phyloP scores from a whole-genome alignment of 495 filamentous ascomycete species.

The Apodospora peruviana region DNA sequence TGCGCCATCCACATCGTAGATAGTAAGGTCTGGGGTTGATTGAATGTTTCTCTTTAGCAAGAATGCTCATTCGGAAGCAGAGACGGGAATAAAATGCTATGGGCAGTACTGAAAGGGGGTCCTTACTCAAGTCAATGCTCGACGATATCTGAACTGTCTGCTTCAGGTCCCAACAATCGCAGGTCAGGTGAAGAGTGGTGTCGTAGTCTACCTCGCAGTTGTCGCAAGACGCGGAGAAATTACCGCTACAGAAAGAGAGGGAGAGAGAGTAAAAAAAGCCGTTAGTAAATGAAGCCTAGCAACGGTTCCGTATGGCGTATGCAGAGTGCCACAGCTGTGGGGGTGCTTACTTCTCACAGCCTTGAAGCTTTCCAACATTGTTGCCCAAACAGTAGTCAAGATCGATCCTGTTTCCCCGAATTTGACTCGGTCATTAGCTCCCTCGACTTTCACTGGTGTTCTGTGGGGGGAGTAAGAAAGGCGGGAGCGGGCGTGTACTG shows the following conservation, averaged over 20 bases:
- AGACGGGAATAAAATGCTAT: too few relatives aligned
- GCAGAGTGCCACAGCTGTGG: neutral
- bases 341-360: conserved; percentile 8
- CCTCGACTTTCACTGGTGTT: too few relatives aligned
- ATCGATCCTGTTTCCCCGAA: conserved; percentile 10
- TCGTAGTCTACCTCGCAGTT: conserved; percentile 5
- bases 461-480: neutral
- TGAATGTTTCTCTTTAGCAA: too few relatives aligned
- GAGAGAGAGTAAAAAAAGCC: neutral
- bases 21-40: conserved; percentile 6
- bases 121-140: conserved; percentile 15
- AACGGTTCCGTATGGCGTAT: too few relatives aligned
- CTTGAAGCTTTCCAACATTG: conserved; percentile 8
- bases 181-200: conserved; percentile 9
- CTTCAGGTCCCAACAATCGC: conserved; percentile 4
- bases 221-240: conserved; percentile 13
- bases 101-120: neutral
- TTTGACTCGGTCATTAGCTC: too few relatives aligned
- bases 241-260: conserved; percentile 5
- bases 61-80: too few relatives aligned
- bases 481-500: neutral
- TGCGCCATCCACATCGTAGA: conserved; percentile 10
- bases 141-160: neutral
- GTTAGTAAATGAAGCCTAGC: too few relatives aligned
- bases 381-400: conserved; percentile 18